Conservation (phyloP, 257 asterid species). For the Leptodermis oblonga region DNA sequence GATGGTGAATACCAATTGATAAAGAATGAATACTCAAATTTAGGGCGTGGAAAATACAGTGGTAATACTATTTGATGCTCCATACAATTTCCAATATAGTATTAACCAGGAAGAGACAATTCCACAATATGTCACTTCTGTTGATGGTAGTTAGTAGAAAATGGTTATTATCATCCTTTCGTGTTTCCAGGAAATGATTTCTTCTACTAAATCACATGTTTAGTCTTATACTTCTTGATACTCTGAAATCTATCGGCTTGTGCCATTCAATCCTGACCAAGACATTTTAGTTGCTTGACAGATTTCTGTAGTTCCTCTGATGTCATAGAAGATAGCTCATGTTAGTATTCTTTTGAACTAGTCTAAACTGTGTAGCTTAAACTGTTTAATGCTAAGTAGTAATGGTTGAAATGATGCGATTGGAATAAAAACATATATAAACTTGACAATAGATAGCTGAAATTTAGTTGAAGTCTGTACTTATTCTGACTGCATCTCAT, state of each 20-base stretch:
- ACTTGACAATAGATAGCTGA: not conserved
- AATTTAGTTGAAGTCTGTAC: not conserved
- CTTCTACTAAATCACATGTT: not conserved
- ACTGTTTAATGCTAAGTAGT: too few relatives aligned
- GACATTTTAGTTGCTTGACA: not conserved
- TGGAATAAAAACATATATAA: not conserved
- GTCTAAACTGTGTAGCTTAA: not conserved
- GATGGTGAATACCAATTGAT: constrained; percentile 67
- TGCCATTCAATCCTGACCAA: not conserved
- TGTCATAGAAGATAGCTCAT: not conserved
- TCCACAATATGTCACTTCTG: not conserved
- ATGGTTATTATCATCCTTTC: not conserved
- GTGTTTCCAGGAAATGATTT: not conserved
- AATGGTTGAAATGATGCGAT: not conserved
- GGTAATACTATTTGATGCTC: constrained; percentile 39
- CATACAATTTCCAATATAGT: not conserved
- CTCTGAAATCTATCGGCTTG: not conserved
- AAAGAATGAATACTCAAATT: constrained; percentile 55
- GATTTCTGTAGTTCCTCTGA: not conserved
- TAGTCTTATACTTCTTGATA: too few relatives aligned
- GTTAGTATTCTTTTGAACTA: not conserved
- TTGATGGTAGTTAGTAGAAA: not conserved
- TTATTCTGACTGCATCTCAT: not conserved
- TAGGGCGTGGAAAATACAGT: constrained; percentile 54
- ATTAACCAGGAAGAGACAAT: not conserved